These are phyloP conservation scores for Coniferiporia weirii DNA, from an alignment of 1,284 basidiomycete genomes.

Conservation along the genomic window DNA sequence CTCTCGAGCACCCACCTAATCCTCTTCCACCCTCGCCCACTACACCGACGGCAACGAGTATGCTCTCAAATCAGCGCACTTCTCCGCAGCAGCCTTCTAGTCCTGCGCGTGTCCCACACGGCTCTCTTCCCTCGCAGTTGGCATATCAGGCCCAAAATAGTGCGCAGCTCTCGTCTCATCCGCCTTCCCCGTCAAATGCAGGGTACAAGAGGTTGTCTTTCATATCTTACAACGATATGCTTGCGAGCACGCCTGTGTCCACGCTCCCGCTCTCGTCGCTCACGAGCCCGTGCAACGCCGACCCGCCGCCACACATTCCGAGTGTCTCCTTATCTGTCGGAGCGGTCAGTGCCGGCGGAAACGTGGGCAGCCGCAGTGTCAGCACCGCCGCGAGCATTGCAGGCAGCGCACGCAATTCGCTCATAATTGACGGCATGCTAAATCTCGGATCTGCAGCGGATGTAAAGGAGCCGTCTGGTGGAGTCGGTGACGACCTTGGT, in stretches of 20 bases:
- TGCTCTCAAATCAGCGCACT: conserved; percentile 2
- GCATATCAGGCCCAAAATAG: too few species aligned
- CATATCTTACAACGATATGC: conserved; percentile 79
- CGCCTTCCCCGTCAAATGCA: conserved; percentile 48
- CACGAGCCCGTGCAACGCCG: conserved; percentile 49
- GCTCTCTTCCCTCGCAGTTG: conserved; percentile 16
- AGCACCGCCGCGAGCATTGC: conserved; percentile 13
- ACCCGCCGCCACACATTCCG: conserved; percentile 65
- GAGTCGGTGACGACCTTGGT: conserved; percentile 47
- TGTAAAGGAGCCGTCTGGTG: conserved; percentile 33
- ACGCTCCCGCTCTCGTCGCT: conserved; percentile 68
- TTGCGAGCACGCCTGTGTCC: conserved; percentile 68
- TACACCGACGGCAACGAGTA: conserved; percentile 8
- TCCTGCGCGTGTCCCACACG: not conserved
- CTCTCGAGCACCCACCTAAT: conserved; percentile 24
- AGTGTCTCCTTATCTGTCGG: conserved; percentile 38
- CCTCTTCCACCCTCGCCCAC: conserved; percentile 19
- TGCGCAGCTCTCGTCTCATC: conserved; percentile 34
- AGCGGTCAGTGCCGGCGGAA: conserved; percentile 7
- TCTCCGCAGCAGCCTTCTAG: conserved; percentile 3
- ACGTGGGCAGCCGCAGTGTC: conserved; percentile 6
- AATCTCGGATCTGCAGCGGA: conserved; percentile 23
- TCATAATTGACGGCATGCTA: conserved; percentile 11
- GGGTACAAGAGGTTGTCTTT: conserved; percentile 72
- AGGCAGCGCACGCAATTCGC: conserved; percentile 14